Conservation (phyloP, 2,329 filamentous ascomycete species). For the Pseudophaeomoniella oleicola region DNA sequence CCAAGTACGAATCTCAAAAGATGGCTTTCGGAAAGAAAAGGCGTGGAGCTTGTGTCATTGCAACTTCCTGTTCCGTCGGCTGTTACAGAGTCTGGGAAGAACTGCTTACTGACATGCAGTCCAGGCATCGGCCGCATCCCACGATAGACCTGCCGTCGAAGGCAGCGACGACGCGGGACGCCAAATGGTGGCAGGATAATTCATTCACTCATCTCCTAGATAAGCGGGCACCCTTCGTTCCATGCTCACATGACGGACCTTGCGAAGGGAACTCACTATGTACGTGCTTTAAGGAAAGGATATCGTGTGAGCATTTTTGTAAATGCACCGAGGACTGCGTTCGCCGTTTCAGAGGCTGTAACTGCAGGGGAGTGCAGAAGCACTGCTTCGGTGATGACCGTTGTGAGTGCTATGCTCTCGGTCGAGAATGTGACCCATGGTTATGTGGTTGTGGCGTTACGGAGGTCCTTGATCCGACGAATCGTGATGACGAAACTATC, state of each 20-base stretch:
- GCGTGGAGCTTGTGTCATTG: conserved; percentile 2
- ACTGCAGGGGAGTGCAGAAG: conserved; percentile 8
- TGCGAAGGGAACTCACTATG: conserved; percentile 10
- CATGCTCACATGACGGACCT: conserved; percentile 12
- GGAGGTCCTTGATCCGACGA: conserved; percentile 54
- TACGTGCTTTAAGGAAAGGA: conserved; percentile 9
- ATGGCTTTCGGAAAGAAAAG: not conserved
- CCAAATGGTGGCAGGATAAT: conserved; percentile 6
- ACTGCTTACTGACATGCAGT: not conserved
- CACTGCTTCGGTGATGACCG: conserved; percentile 10
- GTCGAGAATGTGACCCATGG: conserved; percentile 68
- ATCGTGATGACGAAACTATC: conserved; percentile 44
- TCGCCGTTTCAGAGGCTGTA: conserved; percentile 13
- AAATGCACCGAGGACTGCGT: conserved; percentile 10
- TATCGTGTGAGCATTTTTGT: conserved; percentile 13
- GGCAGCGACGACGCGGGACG: not conserved
- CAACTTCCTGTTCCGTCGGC: not conserved
- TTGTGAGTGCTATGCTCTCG: conserved; percentile 58
- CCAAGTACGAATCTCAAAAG: not conserved
- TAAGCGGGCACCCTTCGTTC: conserved; percentile 10
- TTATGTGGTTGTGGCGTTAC: conserved; percentile 60
- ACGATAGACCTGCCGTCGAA: not conserved
- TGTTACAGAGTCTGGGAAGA: not conserved
- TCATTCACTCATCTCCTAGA: conserved; percentile 8
- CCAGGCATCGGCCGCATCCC: not conserved